Conservation (phyloP, 257 asterid genomes). For the Solanum sitiens region DNA sequence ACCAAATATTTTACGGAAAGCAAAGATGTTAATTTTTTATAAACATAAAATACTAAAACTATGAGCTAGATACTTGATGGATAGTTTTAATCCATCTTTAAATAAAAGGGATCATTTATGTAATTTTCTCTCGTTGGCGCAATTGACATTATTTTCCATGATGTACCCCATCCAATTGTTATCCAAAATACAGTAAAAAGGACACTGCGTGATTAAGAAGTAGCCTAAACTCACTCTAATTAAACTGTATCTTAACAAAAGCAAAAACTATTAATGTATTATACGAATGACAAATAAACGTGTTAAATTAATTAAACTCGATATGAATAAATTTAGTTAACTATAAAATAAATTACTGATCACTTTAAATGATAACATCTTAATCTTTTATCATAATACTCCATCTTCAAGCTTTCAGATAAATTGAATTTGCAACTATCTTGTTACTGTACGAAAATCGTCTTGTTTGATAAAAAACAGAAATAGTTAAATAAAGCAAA, state of each 20-base stretch:
- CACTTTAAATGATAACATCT: no score
- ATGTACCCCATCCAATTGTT: neutral
- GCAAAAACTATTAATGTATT: neutral
- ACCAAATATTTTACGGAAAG: no score
- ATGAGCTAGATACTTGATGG: neutral
- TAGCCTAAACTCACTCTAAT: neutral
- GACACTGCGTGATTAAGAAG: neutral
- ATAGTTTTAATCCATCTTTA: no score
- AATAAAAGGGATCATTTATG: neutral
- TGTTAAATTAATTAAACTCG: neutral
- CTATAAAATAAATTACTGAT: no score
- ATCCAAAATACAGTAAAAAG: neutral
- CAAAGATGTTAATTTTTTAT: no score
- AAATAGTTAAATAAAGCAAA: neutral
- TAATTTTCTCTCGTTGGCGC: neutral
- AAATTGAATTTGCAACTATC: neutral
- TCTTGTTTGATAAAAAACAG: neutral
- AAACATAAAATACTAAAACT: neutral
- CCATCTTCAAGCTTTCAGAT: rapidly evolving
- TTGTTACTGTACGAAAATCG: neutral
- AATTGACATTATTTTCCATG: neutral
- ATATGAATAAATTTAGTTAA: neutral
- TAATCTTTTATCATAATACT: no score
- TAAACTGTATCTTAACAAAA: neutral
- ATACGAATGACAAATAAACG: neutral